phyloP scores from a whole-genome alignment of 306 rosid genomes.

The Pachyrhizus erosus region DNA sequence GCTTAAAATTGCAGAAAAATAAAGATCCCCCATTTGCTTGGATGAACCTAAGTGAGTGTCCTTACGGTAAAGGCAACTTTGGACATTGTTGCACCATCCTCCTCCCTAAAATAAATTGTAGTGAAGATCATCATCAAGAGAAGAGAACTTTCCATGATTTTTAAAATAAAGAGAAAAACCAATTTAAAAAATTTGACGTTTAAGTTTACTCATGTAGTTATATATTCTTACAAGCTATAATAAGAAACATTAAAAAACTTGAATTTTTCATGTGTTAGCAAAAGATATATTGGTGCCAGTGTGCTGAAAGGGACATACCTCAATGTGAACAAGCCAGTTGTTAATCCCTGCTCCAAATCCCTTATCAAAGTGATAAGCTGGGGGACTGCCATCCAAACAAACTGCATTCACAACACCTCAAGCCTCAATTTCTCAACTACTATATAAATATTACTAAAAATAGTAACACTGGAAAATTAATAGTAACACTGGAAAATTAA shows the following conservation, averaged over 20 bases:
- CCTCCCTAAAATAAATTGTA: slow-evolving; percentile 70
- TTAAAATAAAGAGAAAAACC: neutral
- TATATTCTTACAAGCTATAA: too few species aligned
- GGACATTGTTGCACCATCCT: slow-evolving; percentile 82
- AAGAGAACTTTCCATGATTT: neutral
- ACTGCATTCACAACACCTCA: slow-evolving; percentile 53
- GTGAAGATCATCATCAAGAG: slow-evolving; percentile 1
- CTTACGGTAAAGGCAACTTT: slow-evolving; percentile 65
- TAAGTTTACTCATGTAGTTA: neutral
- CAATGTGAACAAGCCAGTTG: slow-evolving; percentile 82
- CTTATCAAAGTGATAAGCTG: slow-evolving; percentile 79
- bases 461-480: neutral
- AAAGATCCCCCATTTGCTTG: slow-evolving; percentile 53
- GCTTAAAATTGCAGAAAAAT: slow-evolving; percentile 65
- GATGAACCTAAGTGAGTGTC: slow-evolving; percentile 82
- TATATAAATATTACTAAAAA: neutral
- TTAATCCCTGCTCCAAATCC: slow-evolving; percentile 79
- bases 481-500: neutral
- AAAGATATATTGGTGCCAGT: neutral
- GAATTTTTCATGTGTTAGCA: too few species aligned
- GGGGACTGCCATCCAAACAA: slow-evolving; percentile 97
- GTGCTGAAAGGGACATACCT: slow-evolving; percentile 63
- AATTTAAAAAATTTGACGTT: neutral
- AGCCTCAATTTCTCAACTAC: slow-evolving; percentile 28
- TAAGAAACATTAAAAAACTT: too few species aligned